A percentile compares a stretch with the other conserved stretches of the same genome.
phyloP scores from a whole-genome alignment of 139 green algal species.

The Volvox reticuliferus region DNA sequence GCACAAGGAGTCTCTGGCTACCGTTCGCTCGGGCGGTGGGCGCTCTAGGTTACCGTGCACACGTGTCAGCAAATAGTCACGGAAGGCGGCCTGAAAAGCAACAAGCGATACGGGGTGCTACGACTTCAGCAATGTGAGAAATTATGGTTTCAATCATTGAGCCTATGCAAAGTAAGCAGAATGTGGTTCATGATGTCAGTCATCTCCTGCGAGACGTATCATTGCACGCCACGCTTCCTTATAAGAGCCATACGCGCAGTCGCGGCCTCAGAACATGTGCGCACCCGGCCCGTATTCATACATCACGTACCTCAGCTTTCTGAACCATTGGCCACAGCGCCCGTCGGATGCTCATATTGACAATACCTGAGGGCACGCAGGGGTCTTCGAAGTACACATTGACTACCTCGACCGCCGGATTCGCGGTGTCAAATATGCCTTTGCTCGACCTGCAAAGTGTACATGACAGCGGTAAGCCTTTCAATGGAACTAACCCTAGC shows the following conservation, averaged over 20 bases:
- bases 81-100: conserved; percentile 14
- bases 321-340: conserved; percentile 79
- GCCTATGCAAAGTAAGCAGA: too few species aligned
- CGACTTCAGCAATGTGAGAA: too few species aligned
- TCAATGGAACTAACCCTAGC: too few species aligned
- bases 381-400: conserved; percentile 86
- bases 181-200: too few species aligned
- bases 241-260: too few species aligned
- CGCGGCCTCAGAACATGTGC: too few species aligned
- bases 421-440: conserved; percentile 31
- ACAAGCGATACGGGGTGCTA: too few species aligned
- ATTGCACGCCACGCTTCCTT: too few species aligned
- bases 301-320: conserved; percentile 56
- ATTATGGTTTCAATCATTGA: too few species aligned
- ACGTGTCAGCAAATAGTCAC: conserved; percentile 15
- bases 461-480: too few species aligned
- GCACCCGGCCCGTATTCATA: too few species aligned
- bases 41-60: conserved; percentile 43
- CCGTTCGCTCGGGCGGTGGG: conserved; percentile 14
- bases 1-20: conserved; percentile 12
- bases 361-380: conserved; percentile 64
- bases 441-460: conserved; percentile 21
- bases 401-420: conserved; percentile 68
- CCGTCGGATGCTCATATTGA: conserved; percentile 82
- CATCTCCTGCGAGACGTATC: too few species aligned